Evolutionary conservation across 2,329 filamentous ascomycete genomes (phyloP), one percentile per base, ranked within the genome.

Genomic region (Lasiodiplodia hormozganensis): DNA sequence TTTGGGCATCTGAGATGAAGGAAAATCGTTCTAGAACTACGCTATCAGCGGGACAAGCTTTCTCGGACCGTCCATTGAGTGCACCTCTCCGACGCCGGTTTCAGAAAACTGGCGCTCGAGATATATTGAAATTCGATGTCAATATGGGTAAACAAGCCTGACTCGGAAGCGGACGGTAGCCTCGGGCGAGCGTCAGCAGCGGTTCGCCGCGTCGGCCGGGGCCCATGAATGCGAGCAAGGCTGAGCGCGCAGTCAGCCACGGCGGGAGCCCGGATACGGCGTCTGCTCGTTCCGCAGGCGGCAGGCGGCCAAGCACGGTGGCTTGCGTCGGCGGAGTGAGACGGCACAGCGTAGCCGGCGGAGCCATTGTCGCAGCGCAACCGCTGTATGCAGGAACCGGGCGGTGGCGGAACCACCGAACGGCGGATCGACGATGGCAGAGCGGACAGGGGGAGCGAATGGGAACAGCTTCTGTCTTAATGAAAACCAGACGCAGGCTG

Each of bases 21-120:
- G 60, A 12, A 14, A 38, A 31, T 62, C 60, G 60, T 64, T 64
- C 60, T 64, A 64, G 60, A 64, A 64, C 60, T 52, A 47, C 60
- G 47, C 60, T 36, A 64, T 64, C 60, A 49, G 47, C 31, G 60
- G 60, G 40, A 64, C 47, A 52, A 52, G 60, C 47, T 52, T 64
- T 47, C 60, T 52, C 60, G 60, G 47, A 64, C 60, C 43, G 60
- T 36, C 28, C n/a, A 21, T 52, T 36, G 43, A 52, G 47, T 52
- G 60, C 51, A 25, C 43, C 60, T 64, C 43, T 25, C 43, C 58
- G 60, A n/a, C 60, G 60, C 60, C 10, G 36, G 60, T 64, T 64
- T 64, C 60, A 64, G 47, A 64, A 64, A 64, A 64, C 60, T 64
- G 60, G 60, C 51, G 38, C 60, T 36, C 47, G 60, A 49, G 47